phyloP scores from a whole-genome alignment of 2,329 filamentous ascomycete genomes.

The Colletotrichum siamense region DNA sequence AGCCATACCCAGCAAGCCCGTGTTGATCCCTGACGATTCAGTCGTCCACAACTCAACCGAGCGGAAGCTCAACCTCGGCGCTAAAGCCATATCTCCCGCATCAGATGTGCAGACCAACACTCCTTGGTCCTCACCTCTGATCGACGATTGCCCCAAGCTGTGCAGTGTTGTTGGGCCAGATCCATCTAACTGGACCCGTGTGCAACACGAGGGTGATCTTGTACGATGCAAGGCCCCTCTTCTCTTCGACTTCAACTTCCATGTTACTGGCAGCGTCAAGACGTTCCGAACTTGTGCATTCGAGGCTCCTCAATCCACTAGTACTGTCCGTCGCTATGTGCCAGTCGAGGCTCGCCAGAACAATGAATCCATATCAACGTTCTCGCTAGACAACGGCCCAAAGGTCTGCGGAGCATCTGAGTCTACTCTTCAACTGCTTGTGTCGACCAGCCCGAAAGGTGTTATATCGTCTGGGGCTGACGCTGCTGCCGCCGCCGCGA shows the following conservation, averaged over 20 bases:
- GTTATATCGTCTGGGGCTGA: not conserved
- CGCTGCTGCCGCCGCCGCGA: not conserved
- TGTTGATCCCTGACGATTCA: not conserved
- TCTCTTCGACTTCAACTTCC: not conserved
- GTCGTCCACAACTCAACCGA: not conserved
- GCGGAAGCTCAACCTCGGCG: not conserved
- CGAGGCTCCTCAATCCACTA: not conserved
- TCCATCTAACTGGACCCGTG: not conserved
- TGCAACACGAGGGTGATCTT: not conserved
- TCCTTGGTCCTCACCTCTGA: not conserved
- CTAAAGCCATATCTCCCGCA: not conserved
- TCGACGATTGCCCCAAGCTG: not conserved
- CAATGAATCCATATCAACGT: not conserved
- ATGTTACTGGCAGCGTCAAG: not conserved
- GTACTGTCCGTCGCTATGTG: not conserved
- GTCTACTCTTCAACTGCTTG: not conserved
- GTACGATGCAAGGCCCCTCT: not conserved
- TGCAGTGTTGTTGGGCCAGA: not conserved
- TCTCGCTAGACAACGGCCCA: not conserved
- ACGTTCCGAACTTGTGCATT: not conserved
- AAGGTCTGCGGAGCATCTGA: not conserved
- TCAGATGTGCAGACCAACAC: not conserved
- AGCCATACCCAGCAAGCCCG: not conserved
- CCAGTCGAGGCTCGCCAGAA: not conserved
- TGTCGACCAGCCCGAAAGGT: not conserved